Conservation (phyloP, 352 stramenopile species). For the Globisporangium radiosum region DNA sequence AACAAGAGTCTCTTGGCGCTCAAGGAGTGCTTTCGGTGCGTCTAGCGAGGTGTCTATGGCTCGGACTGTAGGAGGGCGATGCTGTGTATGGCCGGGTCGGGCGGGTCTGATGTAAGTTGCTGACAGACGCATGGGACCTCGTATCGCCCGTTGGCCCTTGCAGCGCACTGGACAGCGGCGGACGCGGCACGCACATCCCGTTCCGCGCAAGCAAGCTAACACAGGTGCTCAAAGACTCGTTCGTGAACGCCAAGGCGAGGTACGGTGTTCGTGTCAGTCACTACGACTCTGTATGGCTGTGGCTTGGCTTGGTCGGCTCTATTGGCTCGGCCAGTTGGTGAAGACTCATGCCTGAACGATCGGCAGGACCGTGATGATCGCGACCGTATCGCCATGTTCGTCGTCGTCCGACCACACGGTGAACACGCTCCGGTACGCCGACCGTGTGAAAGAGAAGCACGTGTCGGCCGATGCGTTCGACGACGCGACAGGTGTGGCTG, state of each 20-base stretch:
- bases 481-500: constrained; percentile 18
- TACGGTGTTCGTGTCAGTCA: too few relatives aligned
- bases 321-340: too few relatives aligned
- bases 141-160: neutral
- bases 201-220: constrained; percentile 96
- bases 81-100: too few relatives aligned
- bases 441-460: constrained; percentile 96
- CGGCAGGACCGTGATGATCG: constrained; percentile 94
- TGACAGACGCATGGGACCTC: too few relatives aligned
- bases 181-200: constrained; percentile 88
- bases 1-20: constrained; percentile 96
- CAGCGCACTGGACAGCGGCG: constrained; percentile 88
- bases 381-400: constrained; percentile 90
- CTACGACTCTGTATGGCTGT: too few relatives aligned
- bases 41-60: neutral
- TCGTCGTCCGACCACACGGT: constrained; percentile 94
- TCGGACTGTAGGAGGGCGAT: too few relatives aligned
- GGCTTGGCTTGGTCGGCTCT: too few relatives aligned
- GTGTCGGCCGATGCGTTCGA: constrained; percentile 68
- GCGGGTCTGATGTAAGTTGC: too few relatives aligned
- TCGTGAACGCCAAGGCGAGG: constrained; percentile 90
- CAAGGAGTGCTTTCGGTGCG: constrained; percentile 94
- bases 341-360: neutral
- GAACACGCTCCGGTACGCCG: constrained; percentile 96
- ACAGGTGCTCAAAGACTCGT: constrained; percentile 97